A percentile compares a stretch with the other conserved stretches of the same genome.
Evolutionary conservation across 768 basidiomycete genomes (phyloP).

Genomic region (Paxillus ammoniavirescens): DNA sequence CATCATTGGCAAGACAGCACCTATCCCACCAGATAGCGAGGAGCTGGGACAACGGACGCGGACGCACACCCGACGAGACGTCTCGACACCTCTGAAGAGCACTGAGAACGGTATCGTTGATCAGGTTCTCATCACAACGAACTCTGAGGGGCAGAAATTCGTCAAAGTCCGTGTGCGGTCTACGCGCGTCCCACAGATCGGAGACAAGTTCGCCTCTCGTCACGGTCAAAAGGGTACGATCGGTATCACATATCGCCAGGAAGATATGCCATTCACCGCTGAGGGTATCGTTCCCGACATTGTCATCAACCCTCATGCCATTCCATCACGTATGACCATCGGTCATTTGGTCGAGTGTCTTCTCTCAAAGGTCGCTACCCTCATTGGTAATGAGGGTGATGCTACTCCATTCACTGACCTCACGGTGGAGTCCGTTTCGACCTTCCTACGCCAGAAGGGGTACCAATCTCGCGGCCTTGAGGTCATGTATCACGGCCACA

Average conservation of each 20-base stretch:
- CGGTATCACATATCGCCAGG: slow-evolving; percentile 98
- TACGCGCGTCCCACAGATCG: slow-evolving; percentile 95
- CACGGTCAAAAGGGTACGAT: slow-evolving; percentile 99
- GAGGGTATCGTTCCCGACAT: slow-evolving; percentile 97
- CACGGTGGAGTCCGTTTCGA: slow-evolving; percentile 98
- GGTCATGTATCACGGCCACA: slow-evolving; percentile 98
- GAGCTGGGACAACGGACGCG: slow-evolving; percentile 96
- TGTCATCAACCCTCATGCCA: slow-evolving; percentile 99
- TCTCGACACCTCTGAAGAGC: slow-evolving; percentile 96
- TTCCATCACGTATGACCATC: slow-evolving; percentile 99
- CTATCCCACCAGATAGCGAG: slow-evolving; percentile 93
- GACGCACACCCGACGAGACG: slow-evolving; percentile 90
- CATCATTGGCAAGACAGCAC: slow-evolving; percentile 98
- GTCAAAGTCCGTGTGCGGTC: slow-evolving; percentile 97
- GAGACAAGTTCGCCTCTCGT: slow-evolving; percentile 99
- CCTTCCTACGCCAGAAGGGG: slow-evolving; percentile 80
- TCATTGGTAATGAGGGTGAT: slow-evolving; percentile 96
- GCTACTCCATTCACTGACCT: slow-evolving; percentile 98
- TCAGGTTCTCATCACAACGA: slow-evolving; percentile 95
- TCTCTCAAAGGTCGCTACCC: slow-evolving; percentile 91
- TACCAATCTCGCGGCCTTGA: slow-evolving; percentile 98
- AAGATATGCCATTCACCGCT: slow-evolving; percentile 99
- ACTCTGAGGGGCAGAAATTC: slow-evolving; percentile 94
- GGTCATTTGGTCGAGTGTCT: slow-evolving; percentile 99
- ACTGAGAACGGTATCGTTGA: slow-evolving; percentile 98